Percentiles rank a stretch among this genome's conserved stretches.
Evolutionary conservation across 768 basidiomycete species (phyloP).

Genomic region (Phaffia australis): DNA sequence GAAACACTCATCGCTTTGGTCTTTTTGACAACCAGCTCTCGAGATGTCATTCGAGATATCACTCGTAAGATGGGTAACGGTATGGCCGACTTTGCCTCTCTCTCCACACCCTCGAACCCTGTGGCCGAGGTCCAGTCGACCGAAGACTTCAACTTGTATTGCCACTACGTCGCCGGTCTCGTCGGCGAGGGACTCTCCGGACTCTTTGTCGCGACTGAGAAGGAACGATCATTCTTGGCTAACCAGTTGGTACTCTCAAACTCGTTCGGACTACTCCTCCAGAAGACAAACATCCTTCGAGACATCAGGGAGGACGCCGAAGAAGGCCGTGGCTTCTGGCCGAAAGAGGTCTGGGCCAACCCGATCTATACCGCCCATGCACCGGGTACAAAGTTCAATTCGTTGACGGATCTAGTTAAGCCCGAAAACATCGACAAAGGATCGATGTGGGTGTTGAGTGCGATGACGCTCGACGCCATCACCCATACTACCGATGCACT

Average conservation of each 20-base stretch:
- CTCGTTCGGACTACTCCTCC: conserved; percentile 87
- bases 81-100: conserved; percentile 91
- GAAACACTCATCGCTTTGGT: not conserved
- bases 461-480: conserved; percentile 79
- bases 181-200: conserved; percentile 91
- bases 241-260: conserved; percentile 78
- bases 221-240: conserved; percentile 63
- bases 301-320: conserved; percentile 88
- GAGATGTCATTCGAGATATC: conserved; percentile 69
- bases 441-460: conserved; percentile 71
- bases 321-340: conserved; percentile 83
- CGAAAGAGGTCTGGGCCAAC: conserved; percentile 73
- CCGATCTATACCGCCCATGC: conserved; percentile 51
- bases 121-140: conserved; percentile 57
- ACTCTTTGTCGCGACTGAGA: conserved; percentile 72
- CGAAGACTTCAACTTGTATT: conserved; percentile 89
- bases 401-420: conserved; percentile 58
- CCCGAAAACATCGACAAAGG: conserved; percentile 49
- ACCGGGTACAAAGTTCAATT: conserved; percentile 38
- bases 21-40: conserved; percentile 42
- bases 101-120: conserved; percentile 52
- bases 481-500: conserved; percentile 72
- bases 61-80: conserved; percentile 76
- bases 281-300: conserved; percentile 97
- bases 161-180: conserved; percentile 95